Conservation (phyloP, 495 filamentous ascomycete species). For the Hamigera avellanea region DNA sequence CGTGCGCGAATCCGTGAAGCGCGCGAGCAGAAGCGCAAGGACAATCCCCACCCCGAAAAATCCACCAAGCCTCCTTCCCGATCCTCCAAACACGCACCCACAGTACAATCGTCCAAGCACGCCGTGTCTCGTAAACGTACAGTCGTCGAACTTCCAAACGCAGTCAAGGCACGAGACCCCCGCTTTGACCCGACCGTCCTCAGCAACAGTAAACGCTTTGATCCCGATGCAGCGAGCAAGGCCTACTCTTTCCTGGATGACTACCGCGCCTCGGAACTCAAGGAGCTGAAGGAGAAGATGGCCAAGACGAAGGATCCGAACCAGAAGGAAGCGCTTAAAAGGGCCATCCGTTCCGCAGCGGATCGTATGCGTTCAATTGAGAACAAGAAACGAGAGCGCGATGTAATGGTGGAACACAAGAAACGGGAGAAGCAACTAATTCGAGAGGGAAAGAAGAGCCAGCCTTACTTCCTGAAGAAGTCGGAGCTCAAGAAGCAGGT, state of each 20-base stretch:
- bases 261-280: constrained; percentile 71
- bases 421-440: constrained; percentile 75
- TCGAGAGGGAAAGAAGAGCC: constrained; percentile 78
- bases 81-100: constrained; percentile 77
- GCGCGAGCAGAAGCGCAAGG: constrained; percentile 28
- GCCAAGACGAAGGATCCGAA: constrained; percentile 50
- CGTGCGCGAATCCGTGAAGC: constrained; percentile 30
- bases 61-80: constrained; percentile 34
- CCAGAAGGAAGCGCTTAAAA: constrained; percentile 54
- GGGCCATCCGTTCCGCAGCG: constrained; percentile 55
- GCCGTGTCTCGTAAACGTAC: constrained; percentile 70
- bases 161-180: constrained; percentile 57
- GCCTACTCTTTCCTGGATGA: constrained; percentile 80
- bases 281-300: constrained; percentile 52
- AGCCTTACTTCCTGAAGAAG: constrained; percentile 84
- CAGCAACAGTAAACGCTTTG: constrained; percentile 16
- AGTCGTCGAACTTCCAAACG: constrained; percentile 43
- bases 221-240: constrained; percentile 41
- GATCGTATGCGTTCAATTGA: constrained; percentile 55
- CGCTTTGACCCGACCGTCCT: constrained; percentile 60
- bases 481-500: constrained; percentile 78
- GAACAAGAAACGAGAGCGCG: constrained; percentile 51
- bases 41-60: constrained; percentile 8
- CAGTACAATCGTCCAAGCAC: constrained; percentile 66
- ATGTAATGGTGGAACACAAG: constrained; percentile 59